Evolutionary conservation across 2,329 filamentous ascomycete genomes (phyloP).

Genomic region (Penicillium sp.): DNA sequence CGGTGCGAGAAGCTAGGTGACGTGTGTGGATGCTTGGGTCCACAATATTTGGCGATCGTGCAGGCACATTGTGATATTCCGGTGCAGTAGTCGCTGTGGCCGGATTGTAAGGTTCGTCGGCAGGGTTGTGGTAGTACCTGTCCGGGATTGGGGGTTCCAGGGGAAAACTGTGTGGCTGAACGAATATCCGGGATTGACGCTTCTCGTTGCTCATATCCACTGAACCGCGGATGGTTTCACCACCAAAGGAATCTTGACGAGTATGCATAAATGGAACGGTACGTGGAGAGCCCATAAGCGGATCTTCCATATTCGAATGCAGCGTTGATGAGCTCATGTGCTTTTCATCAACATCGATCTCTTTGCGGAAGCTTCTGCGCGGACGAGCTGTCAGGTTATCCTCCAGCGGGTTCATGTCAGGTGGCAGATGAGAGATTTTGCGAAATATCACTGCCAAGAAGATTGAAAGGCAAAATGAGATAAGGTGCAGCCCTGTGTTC

Average conservation of each 20-base stretch:
- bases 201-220: conserved; percentile 50
- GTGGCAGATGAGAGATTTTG: conserved; percentile 76
- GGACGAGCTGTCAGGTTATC: conserved; percentile 71
- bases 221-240: conserved; percentile 52
- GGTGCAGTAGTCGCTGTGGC: conserved; percentile 7
- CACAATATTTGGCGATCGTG: conserved; percentile 33
- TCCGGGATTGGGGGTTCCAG: conserved; percentile 34
- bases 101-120: conserved; percentile 22
- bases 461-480: conserved; percentile 68
- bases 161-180: conserved; percentile 36
- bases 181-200: conserved; percentile 50
- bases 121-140: conserved; percentile 29
- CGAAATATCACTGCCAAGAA: conserved; percentile 79
- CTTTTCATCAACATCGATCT: conserved; percentile 62
- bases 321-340: conserved; percentile 56
- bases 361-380: conserved; percentile 69
- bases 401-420: conserved; percentile 94
- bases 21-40: conserved; percentile 31
- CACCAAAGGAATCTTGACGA: conserved; percentile 62
- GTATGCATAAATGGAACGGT: conserved; percentile 80
- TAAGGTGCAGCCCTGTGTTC: conserved; percentile 65
- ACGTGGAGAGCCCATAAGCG: conserved; percentile 44
- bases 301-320: conserved; percentile 42
- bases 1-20: conserved; percentile 29
- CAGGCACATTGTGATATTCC: conserved; percentile 26